Percentiles rank a stretch among this genome's conserved stretches.
These are phyloP conservation scores for Biscogniauxia marginata DNA, from an alignment of 2,329 filamentous ascomycete species.

Conservation along the genomic window DNA sequence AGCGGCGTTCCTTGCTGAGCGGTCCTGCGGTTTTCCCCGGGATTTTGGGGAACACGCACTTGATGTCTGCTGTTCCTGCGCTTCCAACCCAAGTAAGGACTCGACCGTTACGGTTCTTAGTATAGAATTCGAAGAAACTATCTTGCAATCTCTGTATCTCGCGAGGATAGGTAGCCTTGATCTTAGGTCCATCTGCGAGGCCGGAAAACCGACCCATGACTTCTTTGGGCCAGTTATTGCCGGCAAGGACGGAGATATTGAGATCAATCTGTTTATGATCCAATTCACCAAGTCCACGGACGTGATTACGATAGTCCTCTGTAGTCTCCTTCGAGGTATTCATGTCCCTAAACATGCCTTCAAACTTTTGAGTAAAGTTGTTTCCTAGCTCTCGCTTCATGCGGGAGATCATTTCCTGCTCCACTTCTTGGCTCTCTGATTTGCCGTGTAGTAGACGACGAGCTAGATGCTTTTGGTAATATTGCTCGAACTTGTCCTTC, in stretches of 20 bases:
- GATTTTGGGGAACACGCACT: constrained; percentile 71
- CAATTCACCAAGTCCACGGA: constrained; percentile 49
- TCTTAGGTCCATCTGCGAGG: constrained; percentile 43
- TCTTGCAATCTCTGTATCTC: constrained; percentile 74
- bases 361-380: constrained; percentile 87
- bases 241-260: constrained; percentile 81
- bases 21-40: constrained; percentile 65
- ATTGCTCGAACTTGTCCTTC: constrained; percentile 92
- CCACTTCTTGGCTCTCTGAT: constrained; percentile 85
- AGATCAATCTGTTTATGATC: constrained; percentile 70
- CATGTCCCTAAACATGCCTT: constrained; percentile 98
- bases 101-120: constrained; percentile 81
- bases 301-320: constrained; percentile 70
- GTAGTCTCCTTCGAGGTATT: constrained; percentile 82
- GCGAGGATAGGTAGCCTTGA: constrained; percentile 69
- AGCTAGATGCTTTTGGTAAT: constrained; percentile 96
- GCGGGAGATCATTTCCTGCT: constrained; percentile 91
- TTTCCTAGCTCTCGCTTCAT: constrained; percentile 98
- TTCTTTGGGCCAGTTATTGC: constrained; percentile 93
- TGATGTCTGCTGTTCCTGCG: constrained; percentile 79
- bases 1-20: constrained; percentile 65
- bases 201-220: constrained; percentile 67
- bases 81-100: constrained; percentile 78
- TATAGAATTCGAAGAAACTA: constrained; percentile 87
- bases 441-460: constrained; percentile 84